Conservation (phyloP, 306 rosid species). For the Fragaria vesca region DNA sequence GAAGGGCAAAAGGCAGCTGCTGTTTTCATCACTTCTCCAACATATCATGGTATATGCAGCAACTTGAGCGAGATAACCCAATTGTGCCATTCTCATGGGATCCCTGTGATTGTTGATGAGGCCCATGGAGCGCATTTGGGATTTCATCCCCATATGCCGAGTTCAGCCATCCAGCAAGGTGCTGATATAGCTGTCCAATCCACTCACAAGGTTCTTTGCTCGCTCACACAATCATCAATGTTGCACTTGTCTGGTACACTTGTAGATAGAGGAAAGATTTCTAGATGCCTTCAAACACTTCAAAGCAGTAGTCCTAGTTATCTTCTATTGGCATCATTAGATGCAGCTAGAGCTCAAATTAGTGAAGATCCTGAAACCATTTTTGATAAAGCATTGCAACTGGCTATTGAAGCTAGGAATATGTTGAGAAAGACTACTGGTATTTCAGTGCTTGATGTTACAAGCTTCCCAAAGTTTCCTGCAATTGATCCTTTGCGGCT, state of each 20-base stretch:
- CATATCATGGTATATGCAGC: constrained; percentile 87
- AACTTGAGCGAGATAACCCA: constrained; percentile 53
- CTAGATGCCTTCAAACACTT: constrained; percentile 77
- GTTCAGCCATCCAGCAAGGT: constrained; percentile 74
- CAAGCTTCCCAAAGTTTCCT: constrained; percentile 45
- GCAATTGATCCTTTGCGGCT: constrained; percentile 69
- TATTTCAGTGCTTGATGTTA: constrained; percentile 55
- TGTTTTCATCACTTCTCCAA: constrained; percentile 79
- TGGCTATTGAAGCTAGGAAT: constrained; percentile 53
- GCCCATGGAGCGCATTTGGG: constrained; percentile 96
- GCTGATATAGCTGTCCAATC: constrained; percentile 75
- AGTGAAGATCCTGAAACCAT: constrained; percentile 50
- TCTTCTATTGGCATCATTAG: constrained; percentile 84
- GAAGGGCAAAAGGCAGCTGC: constrained; percentile 69
- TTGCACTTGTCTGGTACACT: constrained; percentile 66
- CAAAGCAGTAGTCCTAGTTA: constrained; percentile 90
- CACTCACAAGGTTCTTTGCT: constrained; percentile 80
- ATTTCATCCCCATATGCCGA: constrained; percentile 67
- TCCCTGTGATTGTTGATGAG: constrained; percentile 88
- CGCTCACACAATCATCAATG: constrained; percentile 92
- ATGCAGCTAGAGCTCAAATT: constrained; percentile 89
- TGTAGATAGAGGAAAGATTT: constrained; percentile 57
- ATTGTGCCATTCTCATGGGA: constrained; percentile 65
- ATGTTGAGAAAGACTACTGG: constrained; percentile 42
- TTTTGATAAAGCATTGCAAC: constrained; percentile 51